Evolutionary conservation across 805 yeast genomes (phyloP).

Genomic region (Kregervanrija pseudodelftensis): DNA sequence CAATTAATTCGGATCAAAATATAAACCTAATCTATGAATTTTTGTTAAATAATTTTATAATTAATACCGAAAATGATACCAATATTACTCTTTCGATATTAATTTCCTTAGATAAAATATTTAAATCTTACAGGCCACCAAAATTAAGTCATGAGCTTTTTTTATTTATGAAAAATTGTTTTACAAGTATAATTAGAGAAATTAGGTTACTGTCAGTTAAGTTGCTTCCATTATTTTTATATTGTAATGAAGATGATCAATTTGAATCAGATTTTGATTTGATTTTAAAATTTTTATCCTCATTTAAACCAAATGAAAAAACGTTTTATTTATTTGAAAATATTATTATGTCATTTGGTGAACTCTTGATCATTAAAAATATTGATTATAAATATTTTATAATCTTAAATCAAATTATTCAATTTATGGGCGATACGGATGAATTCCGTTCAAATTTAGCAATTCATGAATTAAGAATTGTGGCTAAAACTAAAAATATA

Average conservation of each 20-base stretch:
- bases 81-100: conserved; percentile 37
- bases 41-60: conserved; percentile 20
- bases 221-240: conserved; percentile 46
- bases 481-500: conserved; percentile 47
- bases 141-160: conserved; percentile 27
- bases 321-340: conserved; percentile 47
- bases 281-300: conserved; percentile 36
- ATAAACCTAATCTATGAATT: conserved; percentile 22
- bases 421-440: conserved; percentile 56
- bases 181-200: conserved; percentile 43
- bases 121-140: conserved; percentile 48
- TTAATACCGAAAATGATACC: conserved; percentile 13
- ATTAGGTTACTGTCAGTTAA: conserved; percentile 47
- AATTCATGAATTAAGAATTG: conserved; percentile 50
- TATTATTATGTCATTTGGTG: conserved; percentile 54
- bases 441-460: conserved; percentile 65
- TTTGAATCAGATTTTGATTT: conserved; percentile 38
- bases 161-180: conserved; percentile 33
- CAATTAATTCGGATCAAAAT: conserved; percentile 10
- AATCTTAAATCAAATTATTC: conserved; percentile 56
- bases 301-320: conserved; percentile 29
- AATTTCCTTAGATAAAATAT: conserved; percentile 39
- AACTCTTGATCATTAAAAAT: conserved; percentile 49
- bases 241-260: conserved; percentile 32
- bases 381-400: conserved; percentile 62